Base-by-base conservation (phyloP, 78 protist genomes). In the Dictyostelium capitatum region DNA sequence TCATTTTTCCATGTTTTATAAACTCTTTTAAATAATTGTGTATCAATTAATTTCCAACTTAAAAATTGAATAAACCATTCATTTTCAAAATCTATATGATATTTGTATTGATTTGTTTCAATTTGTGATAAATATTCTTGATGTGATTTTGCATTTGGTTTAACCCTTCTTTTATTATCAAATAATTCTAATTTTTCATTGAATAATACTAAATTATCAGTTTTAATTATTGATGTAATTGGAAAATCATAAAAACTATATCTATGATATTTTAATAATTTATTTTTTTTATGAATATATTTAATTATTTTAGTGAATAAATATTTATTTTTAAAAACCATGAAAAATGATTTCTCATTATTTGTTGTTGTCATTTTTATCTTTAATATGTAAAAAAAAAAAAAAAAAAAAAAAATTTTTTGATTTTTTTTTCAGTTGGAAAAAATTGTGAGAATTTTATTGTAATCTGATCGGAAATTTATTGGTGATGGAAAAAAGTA, bases 191-290 rank as follows among this genome's bases (percentile, higher is more conserved):
- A 62, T 62, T 62, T 62, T 37, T 62, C 70, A 25, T 62, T 25
- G 14, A 62, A 62, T 11, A 62, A 30, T 10, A 25, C 43, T 62
- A 25, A 32, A 62, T 62, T 62, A 4, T 62, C 12, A 25, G 70
- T 23, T 62, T 62, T 62, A 11, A 62, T 62, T n/a, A 62, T 37
- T 25, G 28, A 23, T 23, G 11, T 37, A 11, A 59, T 23, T 25
- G 70, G 70, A 9, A 62, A 62, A 25, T 62, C 70, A 62, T 62
- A 62, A 62, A 62, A 62, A 62, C 70, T 25, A 62, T 62, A 62
- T 62, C 43, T 23, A 9, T 3, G n/a, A 62, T 62, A 62, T n/a
- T 57, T n/a, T 57, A 57, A 57, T 62, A 25, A 37, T 62, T 11
- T 62, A 25, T 62, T 62, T 62, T 30, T 4, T 9, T 25, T 30